Evolutionary conservation across 805 yeast genomes (phyloP).

Genomic region (Suhomyces pyralidae): DNA sequence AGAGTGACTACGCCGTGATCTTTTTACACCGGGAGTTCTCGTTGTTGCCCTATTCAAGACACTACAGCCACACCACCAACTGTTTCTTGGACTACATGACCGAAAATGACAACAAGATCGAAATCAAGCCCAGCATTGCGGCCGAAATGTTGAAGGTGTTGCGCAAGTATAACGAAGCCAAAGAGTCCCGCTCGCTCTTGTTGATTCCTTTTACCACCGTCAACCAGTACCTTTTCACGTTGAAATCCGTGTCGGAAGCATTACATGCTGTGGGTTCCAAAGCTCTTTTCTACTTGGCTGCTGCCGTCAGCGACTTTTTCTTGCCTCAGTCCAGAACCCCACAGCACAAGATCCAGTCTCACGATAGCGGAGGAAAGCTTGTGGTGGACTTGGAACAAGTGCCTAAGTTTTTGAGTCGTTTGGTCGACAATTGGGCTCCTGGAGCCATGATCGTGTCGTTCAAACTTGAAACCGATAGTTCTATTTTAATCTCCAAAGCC

Average conservation of each 20-base stretch:
- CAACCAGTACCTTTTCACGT: constrained; percentile 85
- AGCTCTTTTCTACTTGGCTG: constrained; percentile 85
- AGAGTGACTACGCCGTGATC: constrained; percentile 85
- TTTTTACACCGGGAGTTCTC: constrained; percentile 92
- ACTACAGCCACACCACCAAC: constrained; percentile 78
- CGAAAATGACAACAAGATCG: constrained; percentile 52
- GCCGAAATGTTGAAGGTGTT: constrained; percentile 58
- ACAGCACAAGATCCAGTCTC: constrained; percentile 92
- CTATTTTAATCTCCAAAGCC: constrained; percentile 71
- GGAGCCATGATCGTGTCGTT: constrained; percentile 91
- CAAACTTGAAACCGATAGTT: constrained; percentile 84
- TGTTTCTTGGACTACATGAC: constrained; percentile 84
- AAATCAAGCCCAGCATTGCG: constrained; percentile 58
- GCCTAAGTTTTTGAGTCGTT: constrained; percentile 83
- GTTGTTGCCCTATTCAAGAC: constrained; percentile 87
- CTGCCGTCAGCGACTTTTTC: constrained; percentile 97
- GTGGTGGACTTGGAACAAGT: constrained; percentile 90
- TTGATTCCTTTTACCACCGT: constrained; percentile 91
- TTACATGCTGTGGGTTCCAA: constrained; percentile 52
- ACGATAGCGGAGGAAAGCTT: constrained; percentile 64
- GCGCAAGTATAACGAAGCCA: constrained; percentile 52
- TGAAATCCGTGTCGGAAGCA: constrained; percentile 61
- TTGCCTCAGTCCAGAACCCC: constrained; percentile 83
- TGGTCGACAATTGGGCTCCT: constrained; percentile 94
- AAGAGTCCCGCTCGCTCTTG: constrained; percentile 51